Evolutionary conservation across 2,329 filamentous ascomycete species (phyloP).

Genomic region (Capronia coronata): DNA sequence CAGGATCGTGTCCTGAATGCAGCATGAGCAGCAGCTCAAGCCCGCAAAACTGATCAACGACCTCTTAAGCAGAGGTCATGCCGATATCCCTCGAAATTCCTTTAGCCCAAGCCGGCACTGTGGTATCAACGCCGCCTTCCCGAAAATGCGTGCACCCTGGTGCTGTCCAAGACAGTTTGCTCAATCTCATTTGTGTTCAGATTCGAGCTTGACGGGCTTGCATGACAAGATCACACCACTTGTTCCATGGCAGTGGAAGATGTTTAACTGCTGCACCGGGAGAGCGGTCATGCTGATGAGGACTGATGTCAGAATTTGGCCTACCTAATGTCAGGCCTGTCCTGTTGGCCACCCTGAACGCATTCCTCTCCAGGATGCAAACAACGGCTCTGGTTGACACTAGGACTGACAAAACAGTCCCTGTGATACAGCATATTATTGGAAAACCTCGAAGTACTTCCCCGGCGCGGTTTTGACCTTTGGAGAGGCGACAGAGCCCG

Average conservation of each 20-base stretch:
- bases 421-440: slow-evolving; percentile 1
- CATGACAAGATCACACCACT: not conserved
- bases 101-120: too few relatives aligned
- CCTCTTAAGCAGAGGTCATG: too few relatives aligned
- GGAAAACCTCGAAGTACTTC: not conserved
- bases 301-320: not conserved
- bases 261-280: not conserved
- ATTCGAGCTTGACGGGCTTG: too few relatives aligned
- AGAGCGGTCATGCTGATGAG: not conserved
- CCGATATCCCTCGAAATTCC: too few relatives aligned
- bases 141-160: too few relatives aligned
- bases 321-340: not conserved
- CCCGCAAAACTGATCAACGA: too few relatives aligned
- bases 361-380: not conserved
- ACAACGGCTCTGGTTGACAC: not conserved
- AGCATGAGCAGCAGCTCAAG: slow-evolving; percentile 7
- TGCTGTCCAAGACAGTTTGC: too few relatives aligned
- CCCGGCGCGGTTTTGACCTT: too few relatives aligned
- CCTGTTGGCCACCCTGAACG: not conserved
- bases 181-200: too few relatives aligned
- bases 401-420: slow-evolving; percentile 2
- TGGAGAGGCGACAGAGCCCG: not conserved
- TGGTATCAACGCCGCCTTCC: too few relatives aligned
- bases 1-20: slow-evolving; percentile 29
- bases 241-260: too few relatives aligned